These are phyloP conservation scores for Fraxinus sp. DNA, from an alignment of 305 asterid genomes.

Conservation along the genomic window DNA sequence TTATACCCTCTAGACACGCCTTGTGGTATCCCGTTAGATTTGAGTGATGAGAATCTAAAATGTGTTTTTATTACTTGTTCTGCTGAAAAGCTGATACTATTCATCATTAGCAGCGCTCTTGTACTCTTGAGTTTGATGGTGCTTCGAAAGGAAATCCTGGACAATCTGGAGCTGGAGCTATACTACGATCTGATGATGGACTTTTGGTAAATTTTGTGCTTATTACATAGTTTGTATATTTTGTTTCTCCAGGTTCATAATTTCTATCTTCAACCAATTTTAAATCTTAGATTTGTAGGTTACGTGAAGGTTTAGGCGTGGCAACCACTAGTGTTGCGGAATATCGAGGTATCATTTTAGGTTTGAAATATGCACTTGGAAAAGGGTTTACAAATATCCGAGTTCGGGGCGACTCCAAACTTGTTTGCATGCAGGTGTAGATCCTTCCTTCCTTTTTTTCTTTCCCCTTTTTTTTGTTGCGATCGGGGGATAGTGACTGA, in stretches of 20 bases:
- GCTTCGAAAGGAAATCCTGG: conserved; percentile 99
- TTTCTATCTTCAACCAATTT: conserved; percentile 28
- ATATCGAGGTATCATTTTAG: conserved; percentile 88
- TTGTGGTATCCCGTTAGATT: background rate
- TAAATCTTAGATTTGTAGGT: conserved; percentile 61
- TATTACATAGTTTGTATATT: conserved; percentile 7
- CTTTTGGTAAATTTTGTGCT: conserved; percentile 49
- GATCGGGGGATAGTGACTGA: background rate
- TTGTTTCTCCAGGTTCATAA: conserved; percentile 10
- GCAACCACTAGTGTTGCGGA: conserved; percentile 92
- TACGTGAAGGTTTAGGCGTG: conserved; percentile 90
- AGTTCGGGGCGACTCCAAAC: conserved; percentile 96
- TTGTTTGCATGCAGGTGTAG: conserved; percentile 96
- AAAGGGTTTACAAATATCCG: conserved; percentile 82
- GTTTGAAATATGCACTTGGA: conserved; percentile 68
- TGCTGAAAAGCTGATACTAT: conserved; percentile 23
- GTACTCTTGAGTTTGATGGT: conserved; percentile 96
- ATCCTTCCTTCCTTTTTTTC: background rate
- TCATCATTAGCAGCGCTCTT: conserved; percentile 54
- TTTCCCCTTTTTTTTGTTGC: background rate
- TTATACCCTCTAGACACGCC: background rate
- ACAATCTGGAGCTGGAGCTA: conserved; percentile 96
- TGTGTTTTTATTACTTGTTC: background rate
- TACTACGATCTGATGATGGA: conserved; percentile 89
- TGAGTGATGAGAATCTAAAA: conserved; percentile 10